These are phyloP conservation scores for Yamadazyma phyllophila DNA, from an alignment of 805 yeast genomes.

Conservation along the genomic window DNA sequence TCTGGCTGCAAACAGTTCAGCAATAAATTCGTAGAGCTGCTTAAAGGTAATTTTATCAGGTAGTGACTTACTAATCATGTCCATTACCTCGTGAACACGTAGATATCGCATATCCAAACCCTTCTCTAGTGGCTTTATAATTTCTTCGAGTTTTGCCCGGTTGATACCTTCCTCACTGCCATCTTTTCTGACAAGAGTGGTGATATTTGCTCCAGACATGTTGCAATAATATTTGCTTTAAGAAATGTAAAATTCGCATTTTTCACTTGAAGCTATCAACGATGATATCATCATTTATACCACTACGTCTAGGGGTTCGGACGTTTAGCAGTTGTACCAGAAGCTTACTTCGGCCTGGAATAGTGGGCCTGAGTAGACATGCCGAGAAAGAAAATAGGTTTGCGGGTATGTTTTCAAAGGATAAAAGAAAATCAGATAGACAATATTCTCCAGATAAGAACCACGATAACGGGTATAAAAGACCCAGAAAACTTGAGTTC, in stretches of 20 bases:
- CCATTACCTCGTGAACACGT: conserved; percentile 16
- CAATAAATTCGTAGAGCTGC: conserved; percentile 27
- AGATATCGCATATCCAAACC: conserved; percentile 16
- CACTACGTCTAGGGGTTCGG: not conserved
- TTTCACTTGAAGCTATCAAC: not conserved
- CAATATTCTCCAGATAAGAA: not conserved
- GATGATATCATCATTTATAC: too few relatives aligned
- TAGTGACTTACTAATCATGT: conserved; percentile 17
- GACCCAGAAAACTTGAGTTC: conserved; percentile 13
- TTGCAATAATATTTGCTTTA: not conserved
- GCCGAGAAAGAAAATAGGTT: not conserved
- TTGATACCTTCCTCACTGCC: conserved; percentile 11
- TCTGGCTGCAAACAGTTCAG: conserved; percentile 35
- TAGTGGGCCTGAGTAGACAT: not conserved
- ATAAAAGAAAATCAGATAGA: not conserved
- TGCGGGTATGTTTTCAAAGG: not conserved
- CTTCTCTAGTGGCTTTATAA: conserved; percentile 11
- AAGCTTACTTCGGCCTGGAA: not conserved
- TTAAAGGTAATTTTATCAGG: conserved; percentile 17
- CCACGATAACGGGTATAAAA: not conserved
- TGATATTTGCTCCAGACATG: not conserved
- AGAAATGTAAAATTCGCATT: not conserved
- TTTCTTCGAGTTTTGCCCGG: conserved; percentile 9
- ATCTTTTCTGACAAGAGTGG: conserved; percentile 6
- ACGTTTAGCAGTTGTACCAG: not conserved